Conservation (phyloP, 139 green algal genomes). For the Tetraselmis striata region DNA sequence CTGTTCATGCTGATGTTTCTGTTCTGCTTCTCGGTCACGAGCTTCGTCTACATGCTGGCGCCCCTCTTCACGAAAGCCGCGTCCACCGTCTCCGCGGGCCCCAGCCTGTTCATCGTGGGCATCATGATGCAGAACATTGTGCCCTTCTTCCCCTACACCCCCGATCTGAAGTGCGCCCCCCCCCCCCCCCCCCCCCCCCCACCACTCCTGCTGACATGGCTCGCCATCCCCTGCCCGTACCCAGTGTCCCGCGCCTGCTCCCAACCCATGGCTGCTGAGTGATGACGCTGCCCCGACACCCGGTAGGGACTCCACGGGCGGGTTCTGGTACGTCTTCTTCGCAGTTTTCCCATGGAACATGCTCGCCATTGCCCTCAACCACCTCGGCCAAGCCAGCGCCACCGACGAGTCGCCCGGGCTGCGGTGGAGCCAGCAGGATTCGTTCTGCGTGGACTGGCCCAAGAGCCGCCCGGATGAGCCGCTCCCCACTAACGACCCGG, state of each 20-base stretch:
- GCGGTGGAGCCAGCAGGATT: constrained; percentile 24
- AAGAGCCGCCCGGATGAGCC: neutral
- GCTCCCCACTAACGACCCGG: neutral
- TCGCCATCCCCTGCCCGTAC: too few relatives aligned
- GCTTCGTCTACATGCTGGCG: constrained; percentile 62
- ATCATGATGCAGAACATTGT: constrained; percentile 39
- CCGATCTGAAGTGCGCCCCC: constrained; percentile 40
- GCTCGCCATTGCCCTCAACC: constrained; percentile 72
- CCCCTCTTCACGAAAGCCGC: constrained; percentile 44
- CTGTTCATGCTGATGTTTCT: constrained; percentile 89
- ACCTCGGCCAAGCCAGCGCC: constrained; percentile 54
- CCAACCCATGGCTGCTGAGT: too few relatives aligned
- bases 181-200: too few relatives aligned
- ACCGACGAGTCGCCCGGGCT: constrained; percentile 24
- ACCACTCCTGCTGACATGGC: too few relatives aligned
- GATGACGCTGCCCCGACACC: too few relatives aligned
- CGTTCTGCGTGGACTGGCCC: constrained; percentile 4
- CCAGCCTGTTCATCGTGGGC: constrained; percentile 90
- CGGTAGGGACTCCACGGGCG: too few relatives aligned
- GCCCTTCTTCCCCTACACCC: constrained; percentile 59
- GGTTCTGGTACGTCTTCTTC: constrained; percentile 70
- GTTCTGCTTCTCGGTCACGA: constrained; percentile 74
- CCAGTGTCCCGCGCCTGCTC: too few relatives aligned
- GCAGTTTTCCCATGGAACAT: constrained; percentile 69
- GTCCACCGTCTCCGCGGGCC: constrained; percentile 49